A percentile compares a stretch with the other conserved stretches of the same genome.
Conservation (phyloP, 495 filamentous ascomycete species). For the Podospora conica region DNA sequence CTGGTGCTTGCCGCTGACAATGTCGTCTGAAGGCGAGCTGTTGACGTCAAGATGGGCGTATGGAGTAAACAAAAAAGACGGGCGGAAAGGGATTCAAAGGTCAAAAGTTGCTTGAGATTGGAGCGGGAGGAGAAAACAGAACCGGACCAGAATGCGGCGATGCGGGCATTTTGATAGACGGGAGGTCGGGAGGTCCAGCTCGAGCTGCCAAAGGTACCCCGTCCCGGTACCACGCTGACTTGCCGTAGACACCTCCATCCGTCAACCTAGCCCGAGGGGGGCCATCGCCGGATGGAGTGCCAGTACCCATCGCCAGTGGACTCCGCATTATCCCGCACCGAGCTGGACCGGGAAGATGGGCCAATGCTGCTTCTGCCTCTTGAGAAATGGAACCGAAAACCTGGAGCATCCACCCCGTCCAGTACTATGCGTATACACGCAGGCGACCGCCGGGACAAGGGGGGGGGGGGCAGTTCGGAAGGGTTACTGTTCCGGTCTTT, state of each 20-base stretch:
- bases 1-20: neutral
- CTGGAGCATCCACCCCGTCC: neutral
- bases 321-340: conserved; percentile 14
- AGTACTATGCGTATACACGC: too few species aligned
- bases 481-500: neutral
- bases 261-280: conserved; percentile 9
- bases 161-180: conserved; percentile 19
- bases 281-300: neutral
- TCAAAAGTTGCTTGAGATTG: neutral
- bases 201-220: neutral
- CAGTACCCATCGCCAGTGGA: neutral
- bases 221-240: neutral
- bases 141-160: neutral
- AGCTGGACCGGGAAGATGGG: neutral
- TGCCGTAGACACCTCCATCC: neutral
- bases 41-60: neutral
- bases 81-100: neutral
- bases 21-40: neutral
- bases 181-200: conserved; percentile 1
- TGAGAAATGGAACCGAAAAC: neutral
- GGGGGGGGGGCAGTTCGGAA: neutral
- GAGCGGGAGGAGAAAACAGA: neutral
- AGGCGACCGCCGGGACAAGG: neutral
- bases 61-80: neutral
- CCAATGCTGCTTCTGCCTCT: neutral